A percentile compares a stretch with the other conserved stretches of the same genome.
These are phyloP conservation scores for Capronia americana DNA, from an alignment of 2,329 filamentous ascomycete species.

Conservation along the genomic window DNA sequence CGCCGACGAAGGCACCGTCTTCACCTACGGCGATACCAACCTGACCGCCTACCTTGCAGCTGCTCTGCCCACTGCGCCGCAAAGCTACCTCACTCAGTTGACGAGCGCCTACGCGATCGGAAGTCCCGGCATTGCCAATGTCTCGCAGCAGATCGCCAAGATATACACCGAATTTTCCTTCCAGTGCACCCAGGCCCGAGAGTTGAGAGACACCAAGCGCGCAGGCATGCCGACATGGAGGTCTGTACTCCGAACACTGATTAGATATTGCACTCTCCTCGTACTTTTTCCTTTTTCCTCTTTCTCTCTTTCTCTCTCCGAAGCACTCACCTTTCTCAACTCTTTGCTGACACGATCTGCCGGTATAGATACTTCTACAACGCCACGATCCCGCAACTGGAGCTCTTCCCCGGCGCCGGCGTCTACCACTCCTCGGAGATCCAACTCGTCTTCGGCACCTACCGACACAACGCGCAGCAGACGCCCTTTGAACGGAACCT, in stretches of 20 bases:
- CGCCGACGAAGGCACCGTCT: conserved; percentile 49
- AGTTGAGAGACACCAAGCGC: conserved; percentile 29
- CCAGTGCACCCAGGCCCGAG: conserved; percentile 20
- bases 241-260: neutral
- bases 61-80: conserved; percentile 13
- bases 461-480: conserved; percentile 31
- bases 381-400: conserved; percentile 41
- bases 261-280: conserved; percentile 35
- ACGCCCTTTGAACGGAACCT: conserved; percentile 23
- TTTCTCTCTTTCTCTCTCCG: neutral
- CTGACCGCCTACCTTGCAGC: conserved; percentile 5
- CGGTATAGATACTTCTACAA: conserved; percentile 42
- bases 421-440: conserved; percentile 48
- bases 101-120: conserved; percentile 21
- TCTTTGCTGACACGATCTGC: neutral
- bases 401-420: conserved; percentile 37
- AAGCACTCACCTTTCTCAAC: neutral
- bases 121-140: conserved; percentile 4
- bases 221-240: conserved; percentile 40
- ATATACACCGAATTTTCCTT: conserved; percentile 25
- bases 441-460: conserved; percentile 42
- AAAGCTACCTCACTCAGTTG: conserved; percentile 13
- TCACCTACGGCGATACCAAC: conserved; percentile 16
- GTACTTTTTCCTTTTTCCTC: neutral
- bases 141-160: conserved; percentile 9